A percentile compares a stretch with the other conserved stretches of the same genome.
Evolutionary conservation across 1,284 basidiomycete species (phyloP).

Genomic region (Ustilago tritici): DNA sequence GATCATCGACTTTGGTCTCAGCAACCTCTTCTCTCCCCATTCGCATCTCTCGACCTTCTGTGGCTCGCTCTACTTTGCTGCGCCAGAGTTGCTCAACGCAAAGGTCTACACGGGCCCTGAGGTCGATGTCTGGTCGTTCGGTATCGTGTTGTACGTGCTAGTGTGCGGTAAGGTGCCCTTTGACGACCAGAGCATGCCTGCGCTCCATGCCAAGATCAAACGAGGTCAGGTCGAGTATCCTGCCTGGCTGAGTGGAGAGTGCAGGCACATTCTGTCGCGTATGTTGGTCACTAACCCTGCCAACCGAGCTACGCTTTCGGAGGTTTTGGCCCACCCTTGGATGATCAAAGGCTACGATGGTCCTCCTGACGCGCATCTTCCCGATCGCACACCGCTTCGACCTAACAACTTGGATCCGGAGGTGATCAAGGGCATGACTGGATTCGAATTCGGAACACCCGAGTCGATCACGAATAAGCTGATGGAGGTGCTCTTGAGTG

Average conservation of each 20-base stretch:
- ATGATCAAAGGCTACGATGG: slow-evolving; percentile 89
- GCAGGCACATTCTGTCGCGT: slow-evolving; percentile 89
- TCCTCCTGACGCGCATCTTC: slow-evolving; percentile 84
- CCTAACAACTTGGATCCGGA: slow-evolving; percentile 85
- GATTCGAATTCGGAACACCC: slow-evolving; percentile 93
- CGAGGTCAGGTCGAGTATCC: slow-evolving; percentile 96
- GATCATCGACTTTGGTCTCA: slow-evolving; percentile 98
- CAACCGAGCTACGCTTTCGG: slow-evolving; percentile 82
- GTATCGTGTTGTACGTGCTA: slow-evolving; percentile 95
- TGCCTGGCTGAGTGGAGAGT: slow-evolving; percentile 94
- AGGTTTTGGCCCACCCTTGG: slow-evolving; percentile 94
- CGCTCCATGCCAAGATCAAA: slow-evolving; percentile 98
- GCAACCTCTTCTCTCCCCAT: slow-evolving; percentile 91
- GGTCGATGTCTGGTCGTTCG: slow-evolving; percentile 98
- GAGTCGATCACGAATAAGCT: slow-evolving; percentile 85
- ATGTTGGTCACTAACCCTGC: slow-evolving; percentile 97
- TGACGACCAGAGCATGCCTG: slow-evolving; percentile 99
- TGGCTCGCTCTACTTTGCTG: slow-evolving; percentile 96
- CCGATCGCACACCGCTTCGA: slow-evolving; percentile 87
- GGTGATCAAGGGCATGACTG: slow-evolving; percentile 91
- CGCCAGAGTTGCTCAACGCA: slow-evolving; percentile 94
- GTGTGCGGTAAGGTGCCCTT: slow-evolving; percentile 99
- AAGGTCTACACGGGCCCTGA: slow-evolving; percentile 97
- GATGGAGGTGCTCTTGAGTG: slow-evolving; percentile 80
- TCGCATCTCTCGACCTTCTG: slow-evolving; percentile 92